Evolutionary conservation across 371 early-diverging fungal species (phyloP).

Genomic region (Mucor irregularis): DNA sequence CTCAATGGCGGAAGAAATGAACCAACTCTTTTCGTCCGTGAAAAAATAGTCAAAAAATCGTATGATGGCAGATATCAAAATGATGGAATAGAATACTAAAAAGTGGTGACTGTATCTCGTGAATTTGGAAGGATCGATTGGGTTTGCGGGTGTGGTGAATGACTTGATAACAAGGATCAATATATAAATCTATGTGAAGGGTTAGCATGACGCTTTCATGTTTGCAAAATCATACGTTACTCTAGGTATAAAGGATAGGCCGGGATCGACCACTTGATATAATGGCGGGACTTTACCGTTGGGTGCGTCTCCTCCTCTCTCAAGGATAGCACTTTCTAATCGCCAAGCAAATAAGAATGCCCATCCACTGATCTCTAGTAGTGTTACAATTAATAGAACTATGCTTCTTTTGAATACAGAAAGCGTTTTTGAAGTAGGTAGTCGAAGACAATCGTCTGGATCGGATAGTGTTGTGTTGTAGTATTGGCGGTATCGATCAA

Average conservation of each 20-base stretch:
- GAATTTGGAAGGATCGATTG: constrained; percentile 53
- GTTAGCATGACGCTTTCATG: background rate
- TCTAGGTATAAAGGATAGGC: constrained; percentile 39
- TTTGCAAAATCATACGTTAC: constrained; percentile 13
- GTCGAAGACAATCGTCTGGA: constrained; percentile 25
- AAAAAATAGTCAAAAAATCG: constrained; percentile 50
- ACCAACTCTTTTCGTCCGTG: constrained; percentile 27
- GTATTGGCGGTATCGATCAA: constrained; percentile 22
- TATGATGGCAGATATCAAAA: constrained; percentile 44
- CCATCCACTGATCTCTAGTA: constrained; percentile 49
- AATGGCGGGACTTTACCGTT: constrained; percentile 24
- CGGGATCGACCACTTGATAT: constrained; percentile 43
- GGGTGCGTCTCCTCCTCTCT: constrained; percentile 12
- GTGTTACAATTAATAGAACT: constrained; percentile 30
- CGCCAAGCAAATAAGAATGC: constrained; percentile 55
- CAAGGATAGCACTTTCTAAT: constrained; percentile 44
- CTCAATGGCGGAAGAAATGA: constrained; percentile 42
- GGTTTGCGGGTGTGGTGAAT: constrained; percentile 49
- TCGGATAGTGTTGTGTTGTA: constrained; percentile 6
- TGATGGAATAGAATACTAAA: constrained; percentile 47
- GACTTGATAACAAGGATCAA: constrained; percentile 48
- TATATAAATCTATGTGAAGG: constrained; percentile 46
- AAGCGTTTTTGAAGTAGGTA: constrained; percentile 39
- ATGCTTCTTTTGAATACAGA: constrained; percentile 36
- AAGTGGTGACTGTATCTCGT: constrained; percentile 57